Base-by-base conservation (phyloP, 768 basidiomycete species). In the Serendipita sp. region DNA sequence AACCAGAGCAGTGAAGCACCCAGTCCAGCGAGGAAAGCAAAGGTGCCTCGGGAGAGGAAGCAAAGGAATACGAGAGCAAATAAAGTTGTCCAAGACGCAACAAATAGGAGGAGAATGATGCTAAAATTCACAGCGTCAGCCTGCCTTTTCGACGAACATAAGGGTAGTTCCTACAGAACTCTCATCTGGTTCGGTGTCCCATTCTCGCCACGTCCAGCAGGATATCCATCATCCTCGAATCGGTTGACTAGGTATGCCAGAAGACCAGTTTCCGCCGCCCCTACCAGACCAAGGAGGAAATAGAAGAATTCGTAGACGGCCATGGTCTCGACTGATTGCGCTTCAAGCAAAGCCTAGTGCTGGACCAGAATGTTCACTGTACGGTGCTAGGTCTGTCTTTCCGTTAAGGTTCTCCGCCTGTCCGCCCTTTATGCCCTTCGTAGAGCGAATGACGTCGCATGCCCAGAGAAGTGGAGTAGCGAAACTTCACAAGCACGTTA, bases 241-340 rank as follows among this genome's bases (percentile, higher is more conserved):
- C 22, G 24, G 43, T 64, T 22, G 58, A 64, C 58, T 22, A 64
- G 58, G 31, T 64, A 64, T 11, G 58, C 63, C 2, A 64, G 28
- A 7, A 64, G 60, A 14, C 63, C 63, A n/a, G 58, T 56, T 42
- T 64, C 63, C 22, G 63, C 63, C 3, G 63, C 63, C 2, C n/a
- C 63, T 24, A 64, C 63, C 42, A 58, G 34, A 24, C 53, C 58
- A 42, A 64, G 20, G 33, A 64, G 58, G 42, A 64, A n/a, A 48
- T 60, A 64, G 58, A 64, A 42, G 26, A 64, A 41, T 13, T 58
- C 28, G n/a, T 61, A 42, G 30, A 24, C 53, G 22, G 53, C 17
- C 53, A 58, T 3, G 26, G 17, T 48, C 45, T 38, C 34, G n/a
- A n/a, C 14, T 38, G 34, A 38, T 38, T 5, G 34, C 14, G 7